phyloP scores from a whole-genome alignment of 257 asterid species.

The Leptodermis oblonga region DNA sequence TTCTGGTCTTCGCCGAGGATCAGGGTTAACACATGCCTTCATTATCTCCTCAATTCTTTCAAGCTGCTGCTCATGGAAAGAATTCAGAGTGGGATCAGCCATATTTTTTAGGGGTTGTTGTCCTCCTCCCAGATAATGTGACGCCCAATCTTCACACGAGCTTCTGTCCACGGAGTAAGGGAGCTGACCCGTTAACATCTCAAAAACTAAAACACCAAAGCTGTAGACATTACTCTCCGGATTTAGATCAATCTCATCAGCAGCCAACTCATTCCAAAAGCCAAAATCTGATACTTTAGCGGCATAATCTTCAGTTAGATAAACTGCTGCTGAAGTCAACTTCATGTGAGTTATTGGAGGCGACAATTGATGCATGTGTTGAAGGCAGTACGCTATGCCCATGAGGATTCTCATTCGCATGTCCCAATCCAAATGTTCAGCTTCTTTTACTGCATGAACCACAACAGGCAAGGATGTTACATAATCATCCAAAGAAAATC shows the following conservation, averaged over 20 bases:
- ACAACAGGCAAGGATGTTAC: constrained; percentile 9
- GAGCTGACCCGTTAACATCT: constrained; percentile 70
- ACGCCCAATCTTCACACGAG: constrained; percentile 56
- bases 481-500: neutral
- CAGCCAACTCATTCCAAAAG: constrained; percentile 33
- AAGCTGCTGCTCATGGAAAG: constrained; percentile 44
- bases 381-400: constrained; percentile 88
- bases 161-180: constrained; percentile 52
- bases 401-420: constrained; percentile 75
- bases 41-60: constrained; percentile 46
- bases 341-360: constrained; percentile 63
- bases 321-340: constrained; percentile 59
- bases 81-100: constrained; percentile 60
- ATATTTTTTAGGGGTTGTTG: constrained; percentile 30
- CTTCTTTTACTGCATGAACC: constrained; percentile 60
- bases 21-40: constrained; percentile 45
- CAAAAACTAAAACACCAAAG: constrained; percentile 64
- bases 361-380: constrained; percentile 62
- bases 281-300: constrained; percentile 71
- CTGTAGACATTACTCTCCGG: constrained; percentile 54
- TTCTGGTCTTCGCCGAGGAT: constrained; percentile 40
- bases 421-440: constrained; percentile 82
- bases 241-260: constrained; percentile 28
- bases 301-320: constrained; percentile 78
- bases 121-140: constrained; percentile 48